Evolutionary conservation across 139 green algal species (phyloP).

Genomic region (Protoeuglena noctilucae): DNA sequence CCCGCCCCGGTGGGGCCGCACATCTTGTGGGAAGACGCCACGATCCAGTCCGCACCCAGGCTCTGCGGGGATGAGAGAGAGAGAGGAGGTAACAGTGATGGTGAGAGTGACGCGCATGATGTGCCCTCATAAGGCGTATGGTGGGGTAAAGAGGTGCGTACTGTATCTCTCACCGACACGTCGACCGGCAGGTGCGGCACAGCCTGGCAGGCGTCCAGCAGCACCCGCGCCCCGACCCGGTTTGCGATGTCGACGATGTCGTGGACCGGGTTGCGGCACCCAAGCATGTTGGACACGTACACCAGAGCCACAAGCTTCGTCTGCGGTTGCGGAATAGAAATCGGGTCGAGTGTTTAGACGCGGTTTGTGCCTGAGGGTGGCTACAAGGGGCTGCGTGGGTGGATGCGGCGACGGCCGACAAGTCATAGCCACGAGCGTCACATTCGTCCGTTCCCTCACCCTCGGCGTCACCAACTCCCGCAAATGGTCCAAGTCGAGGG

Average conservation of each 20-base stretch:
- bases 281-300: conserved; percentile 90
- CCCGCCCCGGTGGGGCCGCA: conserved; percentile 89
- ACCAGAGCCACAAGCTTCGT: conserved; percentile 76
- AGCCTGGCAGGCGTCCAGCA: conserved; percentile 92
- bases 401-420: too few species aligned
- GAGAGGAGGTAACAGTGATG: too few species aligned
- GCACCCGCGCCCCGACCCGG: conserved; percentile 53
- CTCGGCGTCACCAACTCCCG: conserved; percentile 22
- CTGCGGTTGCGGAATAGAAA: conserved; percentile 1
- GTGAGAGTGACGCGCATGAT: too few species aligned
- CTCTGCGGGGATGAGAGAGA: too few species aligned
- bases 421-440: too few species aligned
- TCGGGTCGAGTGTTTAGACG: too few species aligned
- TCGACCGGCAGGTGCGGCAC: conserved; percentile 90
- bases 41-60: conserved; percentile 86
- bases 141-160: too few species aligned
- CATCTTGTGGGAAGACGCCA: conserved; percentile 92
- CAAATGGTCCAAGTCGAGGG: conserved; percentile 41
- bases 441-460: too few species aligned
- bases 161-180: conserved; percentile 42
- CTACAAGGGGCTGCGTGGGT: too few species aligned
- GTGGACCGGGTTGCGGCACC: conserved; percentile 28
- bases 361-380: too few species aligned
- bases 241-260: conserved; percentile 37
- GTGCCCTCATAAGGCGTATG: too few species aligned